A percentile compares a stretch with the other conserved stretches of the same genome.
These are phyloP conservation scores for Periconia macrospinosa DNA, from an alignment of 2,329 filamentous ascomycete genomes.

Conservation along the genomic window DNA sequence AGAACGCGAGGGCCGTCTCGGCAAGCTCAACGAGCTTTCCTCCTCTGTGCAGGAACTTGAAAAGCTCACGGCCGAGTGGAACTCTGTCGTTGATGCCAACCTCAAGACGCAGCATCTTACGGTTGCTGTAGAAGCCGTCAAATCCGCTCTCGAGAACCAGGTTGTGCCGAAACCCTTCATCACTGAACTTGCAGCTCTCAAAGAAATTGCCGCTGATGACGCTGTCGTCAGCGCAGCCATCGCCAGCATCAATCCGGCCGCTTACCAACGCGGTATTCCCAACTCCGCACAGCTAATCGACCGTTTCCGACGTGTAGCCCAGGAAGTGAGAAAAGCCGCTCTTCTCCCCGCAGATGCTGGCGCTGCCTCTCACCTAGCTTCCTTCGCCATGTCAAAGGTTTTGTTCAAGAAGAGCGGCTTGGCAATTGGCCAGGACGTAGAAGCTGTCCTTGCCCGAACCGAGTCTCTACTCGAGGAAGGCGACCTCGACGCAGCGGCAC, in stretches of 20 bases:
- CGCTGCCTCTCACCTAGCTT: constrained; percentile 90
- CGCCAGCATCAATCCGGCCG: constrained; percentile 89
- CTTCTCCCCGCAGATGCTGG: constrained; percentile 91
- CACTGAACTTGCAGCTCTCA: constrained; percentile 88
- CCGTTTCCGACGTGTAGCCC: constrained; percentile 89
- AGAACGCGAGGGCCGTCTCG: constrained; percentile 83
- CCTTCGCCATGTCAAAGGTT: constrained; percentile 85
- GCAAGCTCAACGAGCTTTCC: constrained; percentile 80
- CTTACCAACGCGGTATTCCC: constrained; percentile 90
- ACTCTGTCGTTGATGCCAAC: constrained; percentile 84
- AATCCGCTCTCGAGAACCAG: constrained; percentile 76
- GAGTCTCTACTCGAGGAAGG: constrained; percentile 92
- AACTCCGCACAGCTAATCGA: constrained; percentile 86
- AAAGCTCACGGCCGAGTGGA: constrained; percentile 85
- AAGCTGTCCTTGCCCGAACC: constrained; percentile 87
- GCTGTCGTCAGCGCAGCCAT: constrained; percentile 90
- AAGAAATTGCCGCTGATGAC: constrained; percentile 84
- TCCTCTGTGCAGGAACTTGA: constrained; percentile 80
- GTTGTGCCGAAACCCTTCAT: constrained; percentile 81
- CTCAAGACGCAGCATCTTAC: constrained; percentile 94
- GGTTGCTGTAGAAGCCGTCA: constrained; percentile 91
- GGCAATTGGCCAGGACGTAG: constrained; percentile 83
- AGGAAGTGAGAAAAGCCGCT: constrained; percentile 91
- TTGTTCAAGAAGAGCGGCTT: constrained; percentile 87
- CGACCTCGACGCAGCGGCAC: constrained; percentile 83